Percentiles rank a stretch among this genome's conserved stretches.
Conservation (phyloP, 1,284 basidiomycete genomes). For the Ganoderma boninense region DNA sequence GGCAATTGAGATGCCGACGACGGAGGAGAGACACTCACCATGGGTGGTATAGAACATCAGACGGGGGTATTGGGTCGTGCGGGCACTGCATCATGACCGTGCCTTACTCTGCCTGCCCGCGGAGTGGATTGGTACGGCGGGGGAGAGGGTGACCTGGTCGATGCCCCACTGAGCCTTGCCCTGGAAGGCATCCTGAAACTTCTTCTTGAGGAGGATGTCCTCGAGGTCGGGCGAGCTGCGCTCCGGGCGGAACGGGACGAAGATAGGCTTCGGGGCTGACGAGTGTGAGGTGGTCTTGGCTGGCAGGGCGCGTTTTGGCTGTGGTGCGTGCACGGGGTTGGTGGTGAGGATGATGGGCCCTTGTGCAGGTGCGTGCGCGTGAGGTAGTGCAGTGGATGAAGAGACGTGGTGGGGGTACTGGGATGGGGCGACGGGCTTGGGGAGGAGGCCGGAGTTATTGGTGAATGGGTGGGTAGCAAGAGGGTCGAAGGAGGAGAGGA, state of each 20-base stretch:
- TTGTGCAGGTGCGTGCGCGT: constrained; percentile 26
- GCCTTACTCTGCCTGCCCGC: constrained; percentile 32
- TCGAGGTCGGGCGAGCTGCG: constrained; percentile 64
- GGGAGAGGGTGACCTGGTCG: constrained; percentile 37
- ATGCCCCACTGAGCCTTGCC: constrained; percentile 46
- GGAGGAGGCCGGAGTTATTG: constrained; percentile 57
- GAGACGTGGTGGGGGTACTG: constrained; percentile 52
- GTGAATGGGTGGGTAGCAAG: constrained; percentile 70
- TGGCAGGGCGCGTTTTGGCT: constrained; percentile 35
- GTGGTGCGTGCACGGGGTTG: constrained; percentile 37
- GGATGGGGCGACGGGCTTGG: constrained; percentile 56
- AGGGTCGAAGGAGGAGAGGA: constrained; percentile 62
- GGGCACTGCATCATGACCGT: constrained; percentile 30
- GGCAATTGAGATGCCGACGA: background rate
- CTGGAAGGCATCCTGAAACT: constrained; percentile 41
- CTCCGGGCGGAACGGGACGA: constrained; percentile 63
- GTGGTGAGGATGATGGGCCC: constrained; percentile 32
- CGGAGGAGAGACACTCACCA: constrained; percentile 27
- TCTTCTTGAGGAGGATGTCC: constrained; percentile 61
- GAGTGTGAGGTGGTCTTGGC: constrained; percentile 27
- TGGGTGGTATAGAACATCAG: constrained; percentile 36
- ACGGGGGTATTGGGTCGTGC: constrained; percentile 32
- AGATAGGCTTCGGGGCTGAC: constrained; percentile 49
- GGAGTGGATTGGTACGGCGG: constrained; percentile 19
- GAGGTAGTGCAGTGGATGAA: constrained; percentile 25